Evolutionary conservation across 306 rosid species (phyloP), one percentile per base, ranked within the genome.

Genomic region (Elaeagnus macrophylla): DNA sequence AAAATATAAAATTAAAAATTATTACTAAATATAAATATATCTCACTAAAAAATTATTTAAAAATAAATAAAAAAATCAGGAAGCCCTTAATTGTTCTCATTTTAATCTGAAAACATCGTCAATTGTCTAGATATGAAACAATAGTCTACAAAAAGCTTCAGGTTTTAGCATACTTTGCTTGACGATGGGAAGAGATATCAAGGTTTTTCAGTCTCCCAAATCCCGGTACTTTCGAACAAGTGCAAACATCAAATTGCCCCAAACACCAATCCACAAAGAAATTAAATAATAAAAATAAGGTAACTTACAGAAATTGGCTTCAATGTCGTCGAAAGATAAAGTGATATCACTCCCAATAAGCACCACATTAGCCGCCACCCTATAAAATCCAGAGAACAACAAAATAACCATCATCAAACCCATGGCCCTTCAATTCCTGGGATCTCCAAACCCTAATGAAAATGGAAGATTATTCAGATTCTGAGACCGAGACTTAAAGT

Each of bases 301-400:
- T 67, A 74, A 72, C 94, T 75, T 59, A 93, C 99, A 83, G 68
- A 93, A 93, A 84, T 76, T 84, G 70, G 99, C 95, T 75, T 88
- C 99, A 50, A 88, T 72, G 70, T 83, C 96, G 48, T 82, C 96
- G 72, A 88, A 88, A 40, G 99, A 88, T 45, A 77, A 83, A 61
- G 95, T 87, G 56, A 79, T 73, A 44, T 88, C 84, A 51, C 60
- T 75, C 69, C 94, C 96, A 54, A 93, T 84, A 62, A 93, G 66
- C 38, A 88, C 84, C 48, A 93, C 96, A 51, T 71, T 88, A 51
- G 95, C 79, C 57, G 78, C 62, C 13, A 86, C 67, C 80, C 73
- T 47, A 62, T 56, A 76, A 66, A 52, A 80, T 7, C 61, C 57
- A 57, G 72, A 65, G 53, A 64, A 19, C 58, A 88, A 37, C 64